Evolutionary conservation across 148 eudicot species (phyloP).

Genomic region (Amaranthus hypochondriacus): DNA sequence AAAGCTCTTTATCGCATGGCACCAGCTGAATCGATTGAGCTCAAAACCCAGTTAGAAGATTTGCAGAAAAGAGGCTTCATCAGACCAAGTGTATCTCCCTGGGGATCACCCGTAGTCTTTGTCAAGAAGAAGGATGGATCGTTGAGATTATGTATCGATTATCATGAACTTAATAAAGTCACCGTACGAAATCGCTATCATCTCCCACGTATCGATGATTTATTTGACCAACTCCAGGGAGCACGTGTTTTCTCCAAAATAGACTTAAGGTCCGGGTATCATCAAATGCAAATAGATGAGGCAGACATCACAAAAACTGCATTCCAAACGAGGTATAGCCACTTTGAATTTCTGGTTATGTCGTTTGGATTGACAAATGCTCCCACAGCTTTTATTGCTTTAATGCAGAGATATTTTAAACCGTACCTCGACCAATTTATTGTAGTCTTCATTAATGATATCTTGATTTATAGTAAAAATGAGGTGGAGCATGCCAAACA

Average conservation of each 20-base stretch:
- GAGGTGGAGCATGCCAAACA: no score
- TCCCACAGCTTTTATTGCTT: background rate
- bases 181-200: no score
- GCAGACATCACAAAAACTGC: background rate
- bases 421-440: background rate
- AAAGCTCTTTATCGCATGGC: slow-evolving; percentile 3
- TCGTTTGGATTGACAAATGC: background rate
- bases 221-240: background rate
- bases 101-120: background rate
- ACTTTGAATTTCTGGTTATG: background rate
- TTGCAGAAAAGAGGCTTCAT: background rate
- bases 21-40: background rate
- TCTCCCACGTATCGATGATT: no score
- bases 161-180: no score
- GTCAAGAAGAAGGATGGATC: no score
- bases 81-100: background rate
- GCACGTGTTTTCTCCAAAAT: background rate
- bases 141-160: no score
- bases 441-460: background rate
- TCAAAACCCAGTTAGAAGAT: background rate
- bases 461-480: no score
- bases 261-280: background rate
- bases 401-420: background rate
- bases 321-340: background rate
- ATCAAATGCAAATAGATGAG: background rate